These are phyloP conservation scores for Trapa incisa DNA, from an alignment of 345 rosid species.

Conservation along the genomic window DNA sequence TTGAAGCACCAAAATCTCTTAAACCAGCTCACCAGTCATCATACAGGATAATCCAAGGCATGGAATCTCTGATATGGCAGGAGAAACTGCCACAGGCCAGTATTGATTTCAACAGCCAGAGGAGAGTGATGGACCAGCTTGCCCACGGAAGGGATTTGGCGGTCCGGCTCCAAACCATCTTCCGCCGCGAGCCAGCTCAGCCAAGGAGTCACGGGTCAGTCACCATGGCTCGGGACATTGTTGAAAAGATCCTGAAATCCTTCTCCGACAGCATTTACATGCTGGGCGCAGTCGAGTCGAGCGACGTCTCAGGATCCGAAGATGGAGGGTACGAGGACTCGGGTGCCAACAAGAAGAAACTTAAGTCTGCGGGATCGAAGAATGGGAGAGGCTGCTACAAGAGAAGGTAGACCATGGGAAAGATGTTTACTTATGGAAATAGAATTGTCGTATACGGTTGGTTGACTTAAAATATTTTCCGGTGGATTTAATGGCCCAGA, in stretches of 20 bases:
- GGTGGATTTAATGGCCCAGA: slow-evolving; percentile 24
- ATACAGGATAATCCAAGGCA: neutral
- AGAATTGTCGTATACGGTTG: too few relatives aligned
- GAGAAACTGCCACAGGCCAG: neutral
- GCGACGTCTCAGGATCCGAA: slow-evolving; percentile 8
- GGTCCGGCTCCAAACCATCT: slow-evolving; percentile 29
- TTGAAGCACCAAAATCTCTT: neutral
- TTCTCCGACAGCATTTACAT: slow-evolving; percentile 35
- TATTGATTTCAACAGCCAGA: slow-evolving; percentile 5
- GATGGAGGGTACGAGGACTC: slow-evolving; percentile 40
- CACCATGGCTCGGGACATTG: slow-evolving; percentile 22
- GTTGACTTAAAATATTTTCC: too few relatives aligned
- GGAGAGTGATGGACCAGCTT: slow-evolving; percentile 27
- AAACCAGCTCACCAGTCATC: neutral
- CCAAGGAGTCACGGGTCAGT: slow-evolving; percentile 4
- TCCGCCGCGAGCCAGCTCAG: slow-evolving; percentile 9
- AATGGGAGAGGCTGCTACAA: slow-evolving; percentile 65
- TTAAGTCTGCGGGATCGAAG: slow-evolving; percentile 12
- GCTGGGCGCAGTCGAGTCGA: slow-evolving; percentile 8
- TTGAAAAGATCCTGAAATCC: slow-evolving; percentile 35
- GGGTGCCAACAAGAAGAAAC: slow-evolving; percentile 47
- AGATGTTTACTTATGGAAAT: neutral
- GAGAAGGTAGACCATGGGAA: slow-evolving; percentile 58
- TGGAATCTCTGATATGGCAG: neutral
- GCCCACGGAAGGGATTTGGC: slow-evolving; percentile 38